Evolutionary conservation across 2,329 filamentous ascomycete genomes (phyloP), one percentile per base, ranked within the genome.

Genomic region (Thermoascus crustaceus): DNA sequence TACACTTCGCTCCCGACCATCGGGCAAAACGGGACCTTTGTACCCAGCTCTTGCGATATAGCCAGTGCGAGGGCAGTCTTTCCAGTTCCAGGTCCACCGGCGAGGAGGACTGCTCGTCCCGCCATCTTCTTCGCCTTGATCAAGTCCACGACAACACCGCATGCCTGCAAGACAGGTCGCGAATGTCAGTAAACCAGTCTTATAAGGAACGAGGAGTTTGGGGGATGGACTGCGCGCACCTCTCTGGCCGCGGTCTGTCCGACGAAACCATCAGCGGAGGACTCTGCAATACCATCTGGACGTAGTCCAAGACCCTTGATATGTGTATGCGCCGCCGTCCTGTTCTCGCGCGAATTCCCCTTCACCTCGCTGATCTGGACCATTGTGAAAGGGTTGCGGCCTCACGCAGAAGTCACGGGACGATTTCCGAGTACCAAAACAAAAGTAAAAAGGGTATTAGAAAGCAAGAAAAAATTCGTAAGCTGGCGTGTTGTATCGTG

Each of bases 1-100:
- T 95, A 98, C 53, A 98, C 83, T 66, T 98, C 91, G 70, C 88
- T 95, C 51, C 88, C 91, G 35, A 95, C 91, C 57, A 98, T 96
- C 24, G 89, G 88, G 63, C 91, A 95, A 61, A 98, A 98, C 5
- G 91, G 91, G 38, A 98, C 94, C 70, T 95, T 96, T 32, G 88
- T 95, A 49, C 91, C 91, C 47, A 98, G 73, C 63, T 98, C 91
- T 66, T 96, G 91, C 62, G 86, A 94, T 50, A 98, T 85, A 32
- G 91, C 91, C 42, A 96, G 76, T 32, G 91, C 91, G 45, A 98
- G 78, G 18, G 91, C 91, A 18, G 91, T 98, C 72, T 98, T 98
- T 62, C 91, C 91, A 1, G 91, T 96, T 42, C 88, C 91, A 19
- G 91, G 91, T 5, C 91, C 91, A 52, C 91, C 91, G 32, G 91